Evolutionary conservation across 2,329 filamentous ascomycete genomes (phyloP), one percentile per base, ranked within the genome.

Genomic region (Tolypocladium guangdongense): DNA sequence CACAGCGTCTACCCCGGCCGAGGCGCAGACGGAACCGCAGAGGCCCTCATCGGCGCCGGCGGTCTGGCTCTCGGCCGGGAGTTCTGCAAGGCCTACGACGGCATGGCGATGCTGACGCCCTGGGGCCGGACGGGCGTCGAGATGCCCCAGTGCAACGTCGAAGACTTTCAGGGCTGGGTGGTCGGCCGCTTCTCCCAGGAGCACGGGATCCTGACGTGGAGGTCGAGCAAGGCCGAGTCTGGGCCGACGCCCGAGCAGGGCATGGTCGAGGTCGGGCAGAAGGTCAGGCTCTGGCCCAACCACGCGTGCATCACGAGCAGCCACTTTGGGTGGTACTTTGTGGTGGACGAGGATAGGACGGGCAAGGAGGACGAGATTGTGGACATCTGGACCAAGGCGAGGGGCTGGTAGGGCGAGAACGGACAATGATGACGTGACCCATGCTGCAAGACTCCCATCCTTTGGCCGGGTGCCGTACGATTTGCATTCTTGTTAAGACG

Each of bases 281-380:
- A 82, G 62, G 68, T 91, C 30, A 74, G 82, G 54, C 71, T 92
- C 8, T 91, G 85, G 82, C 87, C 88, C 0, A 92, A 92, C 61
- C 88, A 93, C 70, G 82, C 87, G 37, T 93, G 88, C 65, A 85
- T 92, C 59, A 80, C 87, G 1, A 84, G 86, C 0, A 83, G 83
- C 0, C 80, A 81, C 32, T 88, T 84, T 69, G 82, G 78, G 2
- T 88, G 82, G 76, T 93, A 90, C 69, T 71, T 90, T 22, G 72
- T 92, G 36, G 81, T 91, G 2, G 87, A 92, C 67, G 82, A 80
- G 32, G 73, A 77, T 50, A 69, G 66, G 18, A 69, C 73, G 51
- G 76, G 74, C 0, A 71, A 73, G 24, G 76, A 81, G 59, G 75
- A 84, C 55, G 76, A 80, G 60, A 76, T 88, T 56, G 74, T 88